These are phyloP conservation scores for Candida lessepsii DNA, from an alignment of 805 yeast species.

Conservation along the genomic window DNA sequence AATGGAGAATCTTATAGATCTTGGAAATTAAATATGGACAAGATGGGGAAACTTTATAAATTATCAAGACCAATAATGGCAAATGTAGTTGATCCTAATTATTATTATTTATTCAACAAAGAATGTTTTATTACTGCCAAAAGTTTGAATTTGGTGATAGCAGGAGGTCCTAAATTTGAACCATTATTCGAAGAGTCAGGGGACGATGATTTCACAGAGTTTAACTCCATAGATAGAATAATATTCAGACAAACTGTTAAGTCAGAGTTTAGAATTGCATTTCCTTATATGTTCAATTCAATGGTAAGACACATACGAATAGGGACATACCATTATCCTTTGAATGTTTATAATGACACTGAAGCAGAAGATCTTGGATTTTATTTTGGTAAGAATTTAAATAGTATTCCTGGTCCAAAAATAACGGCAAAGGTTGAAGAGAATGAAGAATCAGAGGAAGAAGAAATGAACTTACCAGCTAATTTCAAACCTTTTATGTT, in stretches of 20 bases:
- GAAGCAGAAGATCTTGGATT: slow-evolving; percentile 23
- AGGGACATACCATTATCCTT: slow-evolving; percentile 64
- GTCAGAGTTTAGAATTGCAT: slow-evolving; percentile 85
- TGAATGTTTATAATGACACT: slow-evolving; percentile 45
- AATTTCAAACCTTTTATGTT: slow-evolving; percentile 52
- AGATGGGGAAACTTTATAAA: slow-evolving; percentile 64
- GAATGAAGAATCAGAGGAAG: slow-evolving; percentile 13
- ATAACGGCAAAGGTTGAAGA: background rate
- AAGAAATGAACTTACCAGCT: slow-evolving; percentile 31
- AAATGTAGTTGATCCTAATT: slow-evolving; percentile 57
- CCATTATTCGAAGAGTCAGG: slow-evolving; percentile 65
- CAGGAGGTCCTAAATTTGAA: slow-evolving; percentile 96
- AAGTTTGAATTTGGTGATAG: slow-evolving; percentile 80
- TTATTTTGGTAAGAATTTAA: slow-evolving; percentile 29
- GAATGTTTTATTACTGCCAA: slow-evolving; percentile 87
- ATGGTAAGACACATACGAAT: slow-evolving; percentile 63
- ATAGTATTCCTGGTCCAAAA: slow-evolving; percentile 47
- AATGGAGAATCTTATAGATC: slow-evolving; percentile 76
- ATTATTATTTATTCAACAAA: slow-evolving; percentile 70
- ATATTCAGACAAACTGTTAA: slow-evolving; percentile 75
- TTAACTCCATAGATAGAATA: slow-evolving; percentile 83
- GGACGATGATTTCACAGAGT: slow-evolving; percentile 79
- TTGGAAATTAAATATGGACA: slow-evolving; percentile 64
- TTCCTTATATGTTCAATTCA: slow-evolving; percentile 81
- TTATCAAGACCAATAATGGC: slow-evolving; percentile 70